phyloP scores from a whole-genome alignment of 768 basidiomycete genomes.

The Cystobasidium tubakii region DNA sequence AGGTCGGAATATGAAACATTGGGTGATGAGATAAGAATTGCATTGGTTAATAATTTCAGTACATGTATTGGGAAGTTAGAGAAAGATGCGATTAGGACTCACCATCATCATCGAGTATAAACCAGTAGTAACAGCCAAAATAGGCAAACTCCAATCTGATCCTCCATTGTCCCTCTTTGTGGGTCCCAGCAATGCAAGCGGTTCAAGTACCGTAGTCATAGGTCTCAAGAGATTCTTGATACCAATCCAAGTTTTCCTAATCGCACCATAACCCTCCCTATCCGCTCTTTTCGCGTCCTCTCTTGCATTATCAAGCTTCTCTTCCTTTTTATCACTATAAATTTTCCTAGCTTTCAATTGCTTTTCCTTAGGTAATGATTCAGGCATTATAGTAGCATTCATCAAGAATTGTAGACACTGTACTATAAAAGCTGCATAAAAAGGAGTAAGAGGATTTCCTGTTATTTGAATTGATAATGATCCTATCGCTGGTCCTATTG shows the following conservation, averaged over 20 bases:
- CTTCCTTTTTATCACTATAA: constrained; percentile 35
- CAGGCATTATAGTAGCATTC: constrained; percentile 49
- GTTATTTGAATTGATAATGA: constrained; percentile 46
- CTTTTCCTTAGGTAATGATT: constrained; percentile 49
- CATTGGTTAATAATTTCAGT: too few species aligned
- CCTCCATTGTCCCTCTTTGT: neutral
- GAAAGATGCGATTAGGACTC: constrained; percentile 3
- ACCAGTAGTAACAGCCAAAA: constrained; percentile 19
- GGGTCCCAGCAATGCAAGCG: constrained; percentile 23
- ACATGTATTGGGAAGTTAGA: too few species aligned
- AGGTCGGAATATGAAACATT: too few species aligned
- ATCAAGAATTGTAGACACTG: constrained; percentile 45
- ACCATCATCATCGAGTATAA: constrained; percentile 25
- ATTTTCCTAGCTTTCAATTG: constrained; percentile 41
- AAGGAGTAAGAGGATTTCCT: constrained; percentile 45
- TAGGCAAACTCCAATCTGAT: constrained; percentile 30
- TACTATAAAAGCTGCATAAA: constrained; percentile 49
- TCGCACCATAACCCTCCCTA: constrained; percentile 41
- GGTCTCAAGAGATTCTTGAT: constrained; percentile 22
- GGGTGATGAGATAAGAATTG: too few species aligned
- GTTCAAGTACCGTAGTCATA: neutral
- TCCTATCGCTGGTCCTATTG: constrained; percentile 34
- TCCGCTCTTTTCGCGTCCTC: constrained; percentile 16
- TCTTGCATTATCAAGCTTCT: constrained; percentile 39
- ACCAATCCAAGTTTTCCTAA: neutral